A percentile compares a stretch with the other conserved stretches of the same genome.
phyloP scores from a whole-genome alignment of 2,329 filamentous ascomycete genomes.

The Cladosporium sp. region DNA sequence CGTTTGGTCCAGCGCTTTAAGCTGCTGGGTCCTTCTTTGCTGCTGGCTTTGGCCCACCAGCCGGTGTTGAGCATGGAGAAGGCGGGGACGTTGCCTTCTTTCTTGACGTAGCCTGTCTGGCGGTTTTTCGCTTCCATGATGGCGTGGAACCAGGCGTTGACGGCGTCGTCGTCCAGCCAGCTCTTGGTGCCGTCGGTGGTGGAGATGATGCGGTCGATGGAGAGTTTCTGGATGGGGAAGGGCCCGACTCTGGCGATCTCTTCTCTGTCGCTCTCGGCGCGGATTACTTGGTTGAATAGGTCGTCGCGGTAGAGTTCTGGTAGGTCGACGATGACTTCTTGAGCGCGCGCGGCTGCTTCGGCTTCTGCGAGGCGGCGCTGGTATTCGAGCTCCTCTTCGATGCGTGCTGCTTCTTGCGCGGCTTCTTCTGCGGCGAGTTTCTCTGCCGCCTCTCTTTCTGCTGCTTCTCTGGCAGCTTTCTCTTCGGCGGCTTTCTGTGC shows the following conservation, averaged over 20 bases:
- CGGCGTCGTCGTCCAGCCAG: constrained; percentile 76
- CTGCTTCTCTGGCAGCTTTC: constrained; percentile 2
- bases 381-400: neutral
- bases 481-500: neutral
- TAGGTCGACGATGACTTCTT: neutral
- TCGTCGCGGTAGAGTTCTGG: too few species aligned
- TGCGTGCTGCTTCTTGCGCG: constrained; percentile 8
- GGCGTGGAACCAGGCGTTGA: constrained; percentile 63
- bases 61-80: constrained; percentile 62
- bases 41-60: constrained; percentile 57
- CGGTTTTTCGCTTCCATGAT: constrained; percentile 54
- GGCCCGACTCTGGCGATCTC: neutral
- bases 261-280: neutral
- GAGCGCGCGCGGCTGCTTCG: constrained; percentile 1
- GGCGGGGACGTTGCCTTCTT: constrained; percentile 50
- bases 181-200: constrained; percentile 18
- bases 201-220: constrained; percentile 9
- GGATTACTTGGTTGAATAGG: neutral
- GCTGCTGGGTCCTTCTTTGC: constrained; percentile 39
- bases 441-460: constrained; percentile 6
- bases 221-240: neutral
- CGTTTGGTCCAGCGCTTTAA: constrained; percentile 56
- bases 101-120: constrained; percentile 47
- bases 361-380: constrained; percentile 4
- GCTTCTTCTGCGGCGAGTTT: too few species aligned